Percentiles rank a stretch among this genome's conserved stretches.
Conservation (phyloP, 331 rosid genomes). For the Quercus phellos region DNA sequence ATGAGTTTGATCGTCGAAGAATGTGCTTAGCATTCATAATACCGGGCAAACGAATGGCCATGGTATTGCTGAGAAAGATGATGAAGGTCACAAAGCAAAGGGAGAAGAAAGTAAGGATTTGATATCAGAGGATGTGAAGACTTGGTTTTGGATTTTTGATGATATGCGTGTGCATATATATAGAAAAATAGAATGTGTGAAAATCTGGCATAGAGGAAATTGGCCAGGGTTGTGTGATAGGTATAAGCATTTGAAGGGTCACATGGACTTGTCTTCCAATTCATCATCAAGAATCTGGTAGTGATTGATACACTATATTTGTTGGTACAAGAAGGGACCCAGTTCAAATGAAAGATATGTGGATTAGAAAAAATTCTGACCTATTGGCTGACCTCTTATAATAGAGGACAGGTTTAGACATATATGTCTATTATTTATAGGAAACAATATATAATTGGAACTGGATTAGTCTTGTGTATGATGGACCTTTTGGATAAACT, state of each 20-base stretch:
- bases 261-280: conserved; percentile 23
- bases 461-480: too few relatives aligned
- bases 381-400: too few relatives aligned
- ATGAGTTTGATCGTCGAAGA: not conserved
- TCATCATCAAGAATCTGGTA: not conserved
- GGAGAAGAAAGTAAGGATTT: not conserved
- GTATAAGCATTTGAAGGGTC: conserved; percentile 13
- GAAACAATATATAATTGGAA: too few relatives aligned
- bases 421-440: too few relatives aligned
- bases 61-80: not conserved
- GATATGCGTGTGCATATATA: not conserved
- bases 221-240: conserved; percentile 4
- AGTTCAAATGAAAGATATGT: too few relatives aligned
- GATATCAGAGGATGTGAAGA: not conserved
- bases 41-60: not conserved
- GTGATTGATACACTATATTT: too few relatives aligned
- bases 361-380: too few relatives aligned
- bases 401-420: too few relatives aligned
- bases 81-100: not conserved
- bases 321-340: too few relatives aligned
- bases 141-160: not conserved
- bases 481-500: too few relatives aligned
- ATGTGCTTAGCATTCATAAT: not conserved
- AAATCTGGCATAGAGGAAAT: not conserved
- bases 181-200: not conserved